A percentile compares a stretch with the other conserved stretches of the same genome.
Evolutionary conservation across 2,329 filamentous ascomycete genomes (phyloP).

Genomic region (Trichoderma asperellum): DNA sequence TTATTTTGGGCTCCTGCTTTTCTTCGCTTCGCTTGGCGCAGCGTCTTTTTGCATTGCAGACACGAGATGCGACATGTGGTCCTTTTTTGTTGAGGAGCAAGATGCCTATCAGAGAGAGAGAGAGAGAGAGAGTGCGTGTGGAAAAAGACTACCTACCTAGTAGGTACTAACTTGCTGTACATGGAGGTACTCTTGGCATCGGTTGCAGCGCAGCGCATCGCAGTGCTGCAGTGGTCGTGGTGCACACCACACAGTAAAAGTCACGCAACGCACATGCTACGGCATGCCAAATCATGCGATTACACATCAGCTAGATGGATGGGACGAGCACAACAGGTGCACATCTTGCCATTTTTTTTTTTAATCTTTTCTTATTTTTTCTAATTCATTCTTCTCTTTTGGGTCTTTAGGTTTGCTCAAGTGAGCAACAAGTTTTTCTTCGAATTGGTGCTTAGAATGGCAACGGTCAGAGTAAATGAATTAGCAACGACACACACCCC

Average conservation of each 20-base stretch:
- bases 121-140: neutral
- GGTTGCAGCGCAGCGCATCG: neutral
- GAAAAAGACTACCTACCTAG: neutral
- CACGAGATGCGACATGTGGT: neutral
- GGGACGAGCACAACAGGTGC: conserved; percentile 18
- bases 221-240: neutral
- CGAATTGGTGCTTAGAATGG: neutral
- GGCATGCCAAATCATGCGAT: conserved; percentile 13
- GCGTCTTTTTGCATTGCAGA: neutral
- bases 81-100: neutral
- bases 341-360: conserved; percentile 9
- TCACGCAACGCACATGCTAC: conserved; percentile 7
- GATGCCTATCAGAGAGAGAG: neutral
- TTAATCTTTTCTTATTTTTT: neutral
- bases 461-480: neutral
- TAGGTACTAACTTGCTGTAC: no score
- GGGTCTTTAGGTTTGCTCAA: neutral
- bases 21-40: neutral
- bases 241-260: neutral
- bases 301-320: conserved; percentile 15
- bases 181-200: conserved; percentile 2
- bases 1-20: neutral
- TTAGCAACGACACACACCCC: neutral
- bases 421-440: neutral
- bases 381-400: neutral